A percentile compares a stretch with the other conserved stretches of the same genome.
Evolutionary conservation across 2,329 filamentous ascomycete genomes (phyloP).

Genomic region (Claviceps maximensis): DNA sequence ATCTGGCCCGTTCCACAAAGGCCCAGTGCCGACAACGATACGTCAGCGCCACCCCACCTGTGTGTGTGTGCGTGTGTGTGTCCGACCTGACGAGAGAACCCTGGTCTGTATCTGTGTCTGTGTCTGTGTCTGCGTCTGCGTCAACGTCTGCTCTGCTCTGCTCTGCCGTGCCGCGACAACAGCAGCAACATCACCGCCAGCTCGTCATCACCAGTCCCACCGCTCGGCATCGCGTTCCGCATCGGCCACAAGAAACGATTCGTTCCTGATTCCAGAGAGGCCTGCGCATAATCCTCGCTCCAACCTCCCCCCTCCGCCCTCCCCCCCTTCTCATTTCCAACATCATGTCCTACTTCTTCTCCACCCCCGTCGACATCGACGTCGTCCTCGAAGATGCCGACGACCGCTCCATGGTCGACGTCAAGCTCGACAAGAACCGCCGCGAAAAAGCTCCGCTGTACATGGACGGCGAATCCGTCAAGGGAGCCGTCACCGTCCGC

Average conservation of each 20-base stretch:
- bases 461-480: slow-evolving; percentile 96
- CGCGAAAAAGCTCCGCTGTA: slow-evolving; percentile 94
- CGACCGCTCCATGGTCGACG: slow-evolving; percentile 87
- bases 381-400: slow-evolving; percentile 93
- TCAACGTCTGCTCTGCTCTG: no score
- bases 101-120: no score
- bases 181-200: neutral
- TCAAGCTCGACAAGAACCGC: slow-evolving; percentile 96
- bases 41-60: slow-evolving; percentile 23
- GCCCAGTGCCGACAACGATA: slow-evolving; percentile 9
- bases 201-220: neutral
- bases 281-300: neutral
- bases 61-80: no score
- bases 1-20: neutral
- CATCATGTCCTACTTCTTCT: slow-evolving; percentile 93
- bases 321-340: neutral
- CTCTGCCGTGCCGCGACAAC: no score
- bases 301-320: neutral
- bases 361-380: slow-evolving; percentile 96
- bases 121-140: neutral
- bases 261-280: neutral
- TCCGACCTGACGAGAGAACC: no score
- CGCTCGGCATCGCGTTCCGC: neutral
- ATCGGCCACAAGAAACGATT: neutral
- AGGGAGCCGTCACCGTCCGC: slow-evolving; percentile 84